Evolutionary conservation across 225 moss, liverwort and hornwort genomes (phyloP).

Genomic region (Physcomitrium patens): DNA sequence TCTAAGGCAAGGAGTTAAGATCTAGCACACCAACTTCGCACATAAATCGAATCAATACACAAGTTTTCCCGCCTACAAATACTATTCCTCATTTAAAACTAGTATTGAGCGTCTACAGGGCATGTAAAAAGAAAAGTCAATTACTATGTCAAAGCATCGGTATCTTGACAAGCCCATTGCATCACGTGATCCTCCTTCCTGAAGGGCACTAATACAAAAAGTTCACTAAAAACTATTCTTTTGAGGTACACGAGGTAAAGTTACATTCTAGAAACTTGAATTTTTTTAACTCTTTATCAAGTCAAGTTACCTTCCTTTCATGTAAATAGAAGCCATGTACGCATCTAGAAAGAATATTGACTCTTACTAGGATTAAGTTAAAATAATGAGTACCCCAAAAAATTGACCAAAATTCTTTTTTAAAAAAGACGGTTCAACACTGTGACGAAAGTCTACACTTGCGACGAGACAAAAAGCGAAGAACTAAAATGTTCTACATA

Average conservation of each 20-base stretch:
- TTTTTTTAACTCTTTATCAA: not conserved
- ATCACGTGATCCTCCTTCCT: not conserved
- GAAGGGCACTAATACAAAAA: not conserved
- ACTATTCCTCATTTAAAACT: not conserved
- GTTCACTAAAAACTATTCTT: conserved; percentile 21
- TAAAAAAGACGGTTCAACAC: not conserved
- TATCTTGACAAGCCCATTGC: not conserved
- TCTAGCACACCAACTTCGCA: not conserved
- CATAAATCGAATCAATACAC: not conserved
- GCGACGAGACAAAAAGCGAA: conserved; percentile 10
- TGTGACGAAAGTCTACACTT: conserved; percentile 21
- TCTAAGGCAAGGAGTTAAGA: not conserved
- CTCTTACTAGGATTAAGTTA: not conserved
- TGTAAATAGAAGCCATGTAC: not conserved
- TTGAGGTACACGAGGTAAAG: not conserved
- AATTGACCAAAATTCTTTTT: no score
- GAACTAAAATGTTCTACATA: not conserved
- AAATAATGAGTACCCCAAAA: no score
- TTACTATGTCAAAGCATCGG: not conserved
- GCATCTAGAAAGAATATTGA: conserved; percentile 18
- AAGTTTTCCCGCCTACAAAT: not conserved
- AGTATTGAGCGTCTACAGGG: not conserved
- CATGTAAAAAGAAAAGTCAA: not conserved
- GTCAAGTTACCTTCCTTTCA: conserved; percentile 3
- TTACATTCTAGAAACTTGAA: conserved; percentile 1